Conservation (phyloP, 2,329 filamentous ascomycete genomes). For the Epichloe sp. region DNA sequence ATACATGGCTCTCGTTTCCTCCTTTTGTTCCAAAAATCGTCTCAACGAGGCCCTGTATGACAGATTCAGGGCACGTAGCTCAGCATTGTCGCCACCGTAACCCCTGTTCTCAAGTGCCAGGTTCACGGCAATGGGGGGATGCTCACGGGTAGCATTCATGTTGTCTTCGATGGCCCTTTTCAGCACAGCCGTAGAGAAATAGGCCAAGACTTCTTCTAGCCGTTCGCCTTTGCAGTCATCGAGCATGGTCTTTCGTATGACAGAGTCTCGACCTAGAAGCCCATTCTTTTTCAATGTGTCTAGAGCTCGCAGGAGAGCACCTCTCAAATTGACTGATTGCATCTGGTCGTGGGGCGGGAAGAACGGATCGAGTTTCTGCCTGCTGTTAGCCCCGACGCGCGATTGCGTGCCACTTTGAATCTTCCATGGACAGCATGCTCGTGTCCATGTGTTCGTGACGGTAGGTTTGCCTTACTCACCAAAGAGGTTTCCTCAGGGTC, state of each 20-base stretch:
- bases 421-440: neutral
- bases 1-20: slow-evolving; percentile 44
- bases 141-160: slow-evolving; percentile 21
- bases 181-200: slow-evolving; percentile 73
- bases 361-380: slow-evolving; percentile 73
- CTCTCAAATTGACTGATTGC: slow-evolving; percentile 81
- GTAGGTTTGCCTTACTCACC: slow-evolving; percentile 30
- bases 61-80: slow-evolving; percentile 54
- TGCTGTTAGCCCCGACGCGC: slow-evolving; percentile 1
- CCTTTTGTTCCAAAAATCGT: slow-evolving; percentile 45
- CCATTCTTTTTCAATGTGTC: slow-evolving; percentile 83
- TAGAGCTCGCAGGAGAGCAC: slow-evolving; percentile 67
- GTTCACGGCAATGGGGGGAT: slow-evolving; percentile 36
- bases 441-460: neutral
- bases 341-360: slow-evolving; percentile 84
- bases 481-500: slow-evolving; percentile 62
- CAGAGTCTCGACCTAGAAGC: slow-evolving; percentile 61
- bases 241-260: slow-evolving; percentile 86
- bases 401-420: neutral
- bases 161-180: slow-evolving; percentile 48
- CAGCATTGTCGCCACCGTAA: slow-evolving; percentile 38
- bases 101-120: slow-evolving; percentile 47
- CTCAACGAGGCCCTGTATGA: slow-evolving; percentile 58
- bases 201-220: slow-evolving; percentile 71
- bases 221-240: slow-evolving; percentile 92